phyloP scores from a whole-genome alignment of 805 yeast species.

The baker's yeast (Saccharomyces cerevisiae) region DNA sequence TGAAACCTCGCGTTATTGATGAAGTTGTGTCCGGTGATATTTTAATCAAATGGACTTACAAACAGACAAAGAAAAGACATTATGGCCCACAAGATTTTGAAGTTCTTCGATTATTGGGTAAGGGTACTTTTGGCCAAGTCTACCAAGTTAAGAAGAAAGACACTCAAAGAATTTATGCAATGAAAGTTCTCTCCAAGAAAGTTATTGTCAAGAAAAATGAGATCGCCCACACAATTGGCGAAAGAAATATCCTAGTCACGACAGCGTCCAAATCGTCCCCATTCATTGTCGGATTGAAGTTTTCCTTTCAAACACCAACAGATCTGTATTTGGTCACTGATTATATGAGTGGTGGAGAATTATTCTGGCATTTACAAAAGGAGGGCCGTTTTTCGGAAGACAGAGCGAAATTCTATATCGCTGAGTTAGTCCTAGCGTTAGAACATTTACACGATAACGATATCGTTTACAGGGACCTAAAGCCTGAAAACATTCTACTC shows the following conservation, averaged over 20 bases:
- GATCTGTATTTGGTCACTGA: conserved; percentile 92
- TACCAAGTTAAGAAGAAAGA: conserved; percentile 91
- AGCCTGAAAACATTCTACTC: conserved; percentile 89
- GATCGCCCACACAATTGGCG: conserved; percentile 96
- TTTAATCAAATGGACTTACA: conserved; percentile 66
- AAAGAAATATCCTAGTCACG: conserved; percentile 86
- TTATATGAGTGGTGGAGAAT: conserved; percentile 96
- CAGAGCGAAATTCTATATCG: conserved; percentile 93
- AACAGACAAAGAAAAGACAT: conserved; percentile 58
- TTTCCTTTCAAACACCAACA: conserved; percentile 90
- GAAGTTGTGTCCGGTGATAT: conserved; percentile 74
- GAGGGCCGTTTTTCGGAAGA: conserved; percentile 92
- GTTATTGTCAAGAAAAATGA: conserved; percentile 95
- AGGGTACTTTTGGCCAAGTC: conserved; percentile 97
- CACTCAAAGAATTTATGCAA: conserved; percentile 86
- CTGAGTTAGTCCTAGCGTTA: conserved; percentile 85
- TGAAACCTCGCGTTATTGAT: conserved; percentile 65
- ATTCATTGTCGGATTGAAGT: conserved; percentile 92
- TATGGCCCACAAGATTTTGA: conserved; percentile 94
- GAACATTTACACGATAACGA: conserved; percentile 94
- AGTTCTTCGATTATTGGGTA: conserved; percentile 80
- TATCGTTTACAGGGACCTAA: conserved; percentile 91
- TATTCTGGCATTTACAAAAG: conserved; percentile 93
- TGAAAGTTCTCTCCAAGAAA: conserved; percentile 92
- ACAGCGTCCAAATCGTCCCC: conserved; percentile 83